Percentiles rank a stretch among this genome's conserved stretches.
These are phyloP conservation scores for Aspergillus sparsus DNA, from an alignment of 495 filamentous ascomycete genomes.

Conservation along the genomic window DNA sequence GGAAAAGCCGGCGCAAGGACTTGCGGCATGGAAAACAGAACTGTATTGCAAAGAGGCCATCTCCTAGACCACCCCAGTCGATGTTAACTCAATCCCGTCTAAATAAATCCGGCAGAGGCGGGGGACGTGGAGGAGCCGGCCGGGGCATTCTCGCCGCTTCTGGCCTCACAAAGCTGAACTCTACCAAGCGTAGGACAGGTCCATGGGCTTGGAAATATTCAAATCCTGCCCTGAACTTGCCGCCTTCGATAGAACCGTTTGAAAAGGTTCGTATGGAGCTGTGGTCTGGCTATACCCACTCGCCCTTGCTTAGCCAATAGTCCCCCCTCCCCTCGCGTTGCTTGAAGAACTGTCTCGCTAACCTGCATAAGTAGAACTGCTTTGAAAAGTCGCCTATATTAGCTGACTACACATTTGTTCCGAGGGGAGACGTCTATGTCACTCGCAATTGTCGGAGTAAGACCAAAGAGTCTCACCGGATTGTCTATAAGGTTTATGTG, in stretches of 20 bases:
- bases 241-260: conserved; percentile 21
- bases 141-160: conserved; percentile 3
- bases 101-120: conserved; percentile 9
- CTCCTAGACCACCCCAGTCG: conserved; percentile 18
- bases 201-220: conserved; percentile 17
- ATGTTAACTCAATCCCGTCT: conserved; percentile 15
- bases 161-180: conserved; percentile 6
- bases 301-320: conserved; percentile 15
- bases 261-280: conserved; percentile 24
- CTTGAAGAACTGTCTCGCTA: conserved; percentile 8
- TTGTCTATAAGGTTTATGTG: conserved; percentile 49
- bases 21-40: conserved; percentile 8
- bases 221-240: conserved; percentile 14
- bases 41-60: conserved; percentile 2
- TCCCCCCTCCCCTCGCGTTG: conserved; percentile 9
- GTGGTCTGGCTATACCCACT: neutral
- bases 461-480: conserved; percentile 42
- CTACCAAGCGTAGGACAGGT: conserved; percentile 2
- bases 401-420: conserved; percentile 49
- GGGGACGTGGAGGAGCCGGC: neutral
- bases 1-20: conserved; percentile 6
- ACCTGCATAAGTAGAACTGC: conserved; percentile 34
- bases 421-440: conserved; percentile 53
- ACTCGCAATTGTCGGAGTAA: conserved; percentile 50
- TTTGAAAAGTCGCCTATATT: conserved; percentile 27